Evolutionary conservation across 768 basidiomycete genomes (phyloP).

Genomic region (Kwoniella europaea): DNA sequence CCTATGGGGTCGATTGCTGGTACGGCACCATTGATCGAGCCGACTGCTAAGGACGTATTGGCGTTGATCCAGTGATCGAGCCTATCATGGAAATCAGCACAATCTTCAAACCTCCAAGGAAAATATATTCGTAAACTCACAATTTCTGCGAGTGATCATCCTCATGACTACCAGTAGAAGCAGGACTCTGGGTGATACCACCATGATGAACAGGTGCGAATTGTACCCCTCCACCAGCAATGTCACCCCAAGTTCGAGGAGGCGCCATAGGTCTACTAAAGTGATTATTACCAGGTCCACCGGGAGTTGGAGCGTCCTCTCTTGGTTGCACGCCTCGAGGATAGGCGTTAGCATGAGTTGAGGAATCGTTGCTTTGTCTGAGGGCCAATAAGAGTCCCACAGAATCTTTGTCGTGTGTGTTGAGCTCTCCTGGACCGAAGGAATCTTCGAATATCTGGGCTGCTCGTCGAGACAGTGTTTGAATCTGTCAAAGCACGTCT

Average conservation of each 20-base stretch:
- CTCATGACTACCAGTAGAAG: slow-evolving; percentile 42
- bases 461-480: slow-evolving; percentile 54
- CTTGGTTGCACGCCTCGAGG: slow-evolving; percentile 24
- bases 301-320: slow-evolving; percentile 32
- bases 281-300: neutral
- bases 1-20: slow-evolving; percentile 28
- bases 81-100: slow-evolving; percentile 9
- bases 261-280: slow-evolving; percentile 14
- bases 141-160: slow-evolving; percentile 57
- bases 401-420: slow-evolving; percentile 46
- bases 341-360: slow-evolving; percentile 30
- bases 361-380: slow-evolving; percentile 42
- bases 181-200: slow-evolving; percentile 32
- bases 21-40: slow-evolving; percentile 35
- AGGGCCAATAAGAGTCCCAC: slow-evolving; percentile 50
- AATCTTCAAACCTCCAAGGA: too few species aligned
- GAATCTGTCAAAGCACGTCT: slow-evolving; percentile 37
- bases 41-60: slow-evolving; percentile 52
- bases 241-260: slow-evolving; percentile 21
- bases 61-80: slow-evolving; percentile 56
- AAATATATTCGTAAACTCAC: slow-evolving; percentile 24
- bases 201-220: slow-evolving; percentile 27
- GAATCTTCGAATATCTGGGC: slow-evolving; percentile 50
- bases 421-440: slow-evolving; percentile 38
- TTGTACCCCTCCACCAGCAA: slow-evolving; percentile 11